Base-by-base conservation (phyloP, 1,139 yeast species). In the Yamadazyma diddensiae region DNA sequence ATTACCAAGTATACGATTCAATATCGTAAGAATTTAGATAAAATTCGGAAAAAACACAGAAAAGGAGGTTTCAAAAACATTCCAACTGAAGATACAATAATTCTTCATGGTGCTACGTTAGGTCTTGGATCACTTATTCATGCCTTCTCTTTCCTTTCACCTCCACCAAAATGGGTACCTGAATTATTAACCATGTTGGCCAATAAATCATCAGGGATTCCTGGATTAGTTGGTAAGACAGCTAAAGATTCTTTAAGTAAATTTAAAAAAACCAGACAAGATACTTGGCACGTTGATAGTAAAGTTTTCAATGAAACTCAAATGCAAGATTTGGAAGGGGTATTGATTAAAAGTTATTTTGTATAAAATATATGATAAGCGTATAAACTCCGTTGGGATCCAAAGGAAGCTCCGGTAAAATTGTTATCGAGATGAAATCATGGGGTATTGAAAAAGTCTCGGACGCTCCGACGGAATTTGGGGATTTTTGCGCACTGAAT, bases 251-350 rank as follows among this genome's bases (percentile, higher is more conserved):
- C 79, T 1, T 69, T 94, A 31, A 82, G 95, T 38, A 82, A 79
- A 42, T 94, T 92, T 61, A 92, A 90, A 55, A 90, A 88, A 62
- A 82, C 87, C 5, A 76, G 98, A 46, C 95, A 90, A 37, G 98
- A 94, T 52, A 87, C 97, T 0, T 94, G 99, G 99, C 95, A 85
- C 47, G 74, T 87, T 42, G 98, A 94, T 55, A 75, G 85, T 39
- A 70, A 70, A 47, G 79, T 77, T 6, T 94, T 94, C 55, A 77
- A 80, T 5, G 77, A 73, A 32, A 86, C 82, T 10, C 95, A 92
- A 57, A 67, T 88, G 31, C 94, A 88, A 50, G 96, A 88, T 55
- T 65, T 94, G 35, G 97, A 92, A 55, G 98, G 98, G 26, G 97
- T 92, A 3, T 63, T 90, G 26, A 83, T 95, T 84, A 84, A 86